Evolutionary conservation across 192 early-diverging fungal genomes (phyloP).

Genomic region (Backusella sp.): DNA sequence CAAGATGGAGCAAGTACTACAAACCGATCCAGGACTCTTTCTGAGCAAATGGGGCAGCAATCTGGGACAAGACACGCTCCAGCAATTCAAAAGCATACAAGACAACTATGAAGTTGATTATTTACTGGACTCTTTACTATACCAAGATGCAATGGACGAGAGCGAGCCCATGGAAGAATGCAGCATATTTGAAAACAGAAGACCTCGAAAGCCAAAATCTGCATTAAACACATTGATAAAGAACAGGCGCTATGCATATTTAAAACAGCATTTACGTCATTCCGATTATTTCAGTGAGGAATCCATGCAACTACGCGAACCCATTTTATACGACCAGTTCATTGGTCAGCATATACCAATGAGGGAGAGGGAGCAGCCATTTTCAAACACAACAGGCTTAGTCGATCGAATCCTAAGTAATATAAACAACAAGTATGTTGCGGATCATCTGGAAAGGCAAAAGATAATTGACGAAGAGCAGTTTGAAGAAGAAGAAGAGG

Average conservation of each 20-base stretch:
- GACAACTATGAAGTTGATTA: slow-evolving; percentile 42
- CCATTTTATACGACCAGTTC: slow-evolving; percentile 41
- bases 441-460: slow-evolving; percentile 22
- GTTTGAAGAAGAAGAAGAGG: slow-evolving; percentile 38
- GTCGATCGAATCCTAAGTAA: slow-evolving; percentile 36
- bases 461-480: slow-evolving; percentile 33
- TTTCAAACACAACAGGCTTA: slow-evolving; percentile 30
- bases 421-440: slow-evolving; percentile 33
- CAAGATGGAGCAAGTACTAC: slow-evolving; percentile 26
- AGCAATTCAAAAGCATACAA: slow-evolving; percentile 27
- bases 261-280: slow-evolving; percentile 26
- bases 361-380: slow-evolving; percentile 23
- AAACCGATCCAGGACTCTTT: slow-evolving; percentile 38
- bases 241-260: slow-evolving; percentile 40
- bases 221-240: slow-evolving; percentile 20
- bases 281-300: slow-evolving; percentile 41
- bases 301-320: slow-evolving; percentile 39
- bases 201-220: slow-evolving; percentile 5
- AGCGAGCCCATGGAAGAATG: background rate
- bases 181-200: background rate
- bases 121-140: slow-evolving; percentile 24
- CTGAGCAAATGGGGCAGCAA: slow-evolving; percentile 41
- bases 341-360: slow-evolving; percentile 40
- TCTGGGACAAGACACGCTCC: slow-evolving; percentile 25
- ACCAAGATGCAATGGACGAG: background rate